These are phyloP conservation scores for Cephalotrichum gorgonifer DNA, from an alignment of 2,329 filamentous ascomycete species.

Conservation along the genomic window DNA sequence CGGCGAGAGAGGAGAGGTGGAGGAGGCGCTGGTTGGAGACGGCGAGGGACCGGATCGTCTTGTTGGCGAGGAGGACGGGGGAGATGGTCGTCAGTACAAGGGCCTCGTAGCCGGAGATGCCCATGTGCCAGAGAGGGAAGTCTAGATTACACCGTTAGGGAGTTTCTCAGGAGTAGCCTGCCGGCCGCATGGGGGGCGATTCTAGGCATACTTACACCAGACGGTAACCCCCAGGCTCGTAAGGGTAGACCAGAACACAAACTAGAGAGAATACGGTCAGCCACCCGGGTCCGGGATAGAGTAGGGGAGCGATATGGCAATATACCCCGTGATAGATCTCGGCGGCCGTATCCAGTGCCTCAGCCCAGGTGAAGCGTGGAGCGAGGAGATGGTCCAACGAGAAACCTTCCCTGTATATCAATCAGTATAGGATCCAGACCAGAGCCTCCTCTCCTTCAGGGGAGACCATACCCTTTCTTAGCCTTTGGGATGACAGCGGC, in stretches of 20 bases:
- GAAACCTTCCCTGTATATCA: conserved; percentile 58
- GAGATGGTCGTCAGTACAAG: conserved; percentile 78
- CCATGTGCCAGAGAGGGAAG: conserved; percentile 98
- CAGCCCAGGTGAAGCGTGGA: conserved; percentile 60
- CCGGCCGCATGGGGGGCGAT: background rate
- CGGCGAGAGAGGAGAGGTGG: conserved; percentile 68
- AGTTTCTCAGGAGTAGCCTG: no score
- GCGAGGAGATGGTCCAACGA: conserved; percentile 60
- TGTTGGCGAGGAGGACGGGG: conserved; percentile 67
- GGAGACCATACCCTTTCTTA: background rate
- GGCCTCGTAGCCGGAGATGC: conserved; percentile 90
- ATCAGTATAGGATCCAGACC: background rate
- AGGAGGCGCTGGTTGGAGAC: conserved; percentile 58
- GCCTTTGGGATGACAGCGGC: background rate
- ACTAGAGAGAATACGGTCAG: conserved; percentile 39
- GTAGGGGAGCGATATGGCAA: conserved; percentile 8
- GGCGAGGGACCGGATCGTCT: conserved; percentile 56
- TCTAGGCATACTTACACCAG: conserved; percentile 72
- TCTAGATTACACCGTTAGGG: conserved; percentile 37
- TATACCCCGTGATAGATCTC: conserved; percentile 87
- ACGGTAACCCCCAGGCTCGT: conserved; percentile 82
- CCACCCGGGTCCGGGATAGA: background rate
- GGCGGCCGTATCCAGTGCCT: conserved; percentile 69
- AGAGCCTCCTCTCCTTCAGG: background rate
- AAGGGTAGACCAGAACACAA: conserved; percentile 90